Percentiles rank a stretch among this genome's conserved stretches.
phyloP scores from a whole-genome alignment of 306 rosid genomes.

The Sindora glabra region DNA sequence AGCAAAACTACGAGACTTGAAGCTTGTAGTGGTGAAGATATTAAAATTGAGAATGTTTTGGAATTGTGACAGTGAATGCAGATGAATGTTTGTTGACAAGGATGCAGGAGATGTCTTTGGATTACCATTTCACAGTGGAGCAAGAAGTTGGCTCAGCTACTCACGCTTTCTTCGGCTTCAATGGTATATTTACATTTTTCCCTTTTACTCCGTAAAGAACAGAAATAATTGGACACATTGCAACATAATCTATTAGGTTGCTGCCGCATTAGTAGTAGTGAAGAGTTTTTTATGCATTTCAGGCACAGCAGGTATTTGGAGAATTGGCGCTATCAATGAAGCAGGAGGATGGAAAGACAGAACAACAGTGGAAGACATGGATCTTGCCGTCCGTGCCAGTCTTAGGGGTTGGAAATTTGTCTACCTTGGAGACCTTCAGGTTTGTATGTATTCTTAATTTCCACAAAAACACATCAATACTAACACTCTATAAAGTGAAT shows the following conservation, averaged over 20 bases:
- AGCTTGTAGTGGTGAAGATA: too few relatives aligned
- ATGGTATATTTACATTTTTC: too few relatives aligned
- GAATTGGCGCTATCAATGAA: constrained; percentile 39
- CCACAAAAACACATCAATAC: too few relatives aligned
- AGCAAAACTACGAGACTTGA: too few relatives aligned
- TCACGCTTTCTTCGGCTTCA: constrained; percentile 55
- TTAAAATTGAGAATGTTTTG: too few relatives aligned
- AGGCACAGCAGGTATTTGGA: constrained; percentile 57
- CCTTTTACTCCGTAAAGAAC: too few relatives aligned
- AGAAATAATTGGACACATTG: too few relatives aligned
- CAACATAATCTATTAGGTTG: too few relatives aligned
- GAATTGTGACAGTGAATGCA: constrained; percentile 38
- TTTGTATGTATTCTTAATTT: too few relatives aligned
- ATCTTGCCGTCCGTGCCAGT: constrained; percentile 52
- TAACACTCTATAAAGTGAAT: too few relatives aligned
- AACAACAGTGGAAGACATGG: constrained; percentile 59
- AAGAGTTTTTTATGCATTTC: too few relatives aligned
- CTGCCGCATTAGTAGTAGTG: too few relatives aligned
- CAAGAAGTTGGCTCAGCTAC: constrained; percentile 61
- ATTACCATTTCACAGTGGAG: constrained; percentile 51
- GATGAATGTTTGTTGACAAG: constrained; percentile 51
- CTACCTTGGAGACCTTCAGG: constrained; percentile 44
- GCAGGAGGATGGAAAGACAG: constrained; percentile 66
- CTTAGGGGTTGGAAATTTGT: constrained; percentile 50
- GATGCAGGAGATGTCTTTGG: constrained; percentile 54